Evolutionary conservation across 2,329 filamentous ascomycete genomes (phyloP).

Genomic region (Alternaria dauci): DNA sequence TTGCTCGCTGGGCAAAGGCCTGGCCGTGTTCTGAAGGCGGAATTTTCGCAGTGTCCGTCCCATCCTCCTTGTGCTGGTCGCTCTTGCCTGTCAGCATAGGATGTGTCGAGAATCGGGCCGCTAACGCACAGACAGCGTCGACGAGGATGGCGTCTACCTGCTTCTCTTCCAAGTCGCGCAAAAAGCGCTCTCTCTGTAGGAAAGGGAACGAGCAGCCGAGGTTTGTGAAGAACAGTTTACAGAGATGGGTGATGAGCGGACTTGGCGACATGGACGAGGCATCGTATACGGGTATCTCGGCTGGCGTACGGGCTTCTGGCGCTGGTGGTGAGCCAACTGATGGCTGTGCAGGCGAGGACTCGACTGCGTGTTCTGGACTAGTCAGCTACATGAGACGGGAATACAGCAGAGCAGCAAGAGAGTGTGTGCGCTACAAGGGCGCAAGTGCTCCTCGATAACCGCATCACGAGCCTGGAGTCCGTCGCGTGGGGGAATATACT

Average conservation of each 20-base stretch:
- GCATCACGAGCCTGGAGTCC: background rate
- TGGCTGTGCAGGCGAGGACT: conserved; percentile 48
- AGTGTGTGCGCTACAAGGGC: background rate
- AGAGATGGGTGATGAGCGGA: conserved; percentile 76
- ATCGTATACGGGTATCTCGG: conserved; percentile 75
- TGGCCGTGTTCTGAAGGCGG: conserved; percentile 73
- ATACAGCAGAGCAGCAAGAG: conserved; percentile 12
- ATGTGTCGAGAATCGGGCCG: conserved; percentile 78
- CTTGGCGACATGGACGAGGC: conserved; percentile 75
- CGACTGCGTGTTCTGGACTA: conserved; percentile 32
- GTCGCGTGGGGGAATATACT: conserved; percentile 10
- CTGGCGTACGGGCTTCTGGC: conserved; percentile 53
- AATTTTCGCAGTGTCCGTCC: conserved; percentile 30
- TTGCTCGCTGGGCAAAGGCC: conserved; percentile 81
- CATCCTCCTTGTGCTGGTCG: conserved; percentile 55
- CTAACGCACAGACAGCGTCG: conserved; percentile 83
- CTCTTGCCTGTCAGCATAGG: conserved; percentile 61
- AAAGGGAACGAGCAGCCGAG: conserved; percentile 89
- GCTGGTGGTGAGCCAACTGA: conserved; percentile 39
- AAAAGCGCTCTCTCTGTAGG: conserved; percentile 74
- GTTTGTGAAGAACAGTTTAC: conserved; percentile 81
- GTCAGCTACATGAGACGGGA: conserved; percentile 10
- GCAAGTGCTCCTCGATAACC: background rate
- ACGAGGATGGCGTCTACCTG: conserved; percentile 84
- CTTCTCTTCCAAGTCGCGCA: conserved; percentile 80